A percentile compares a stretch with the other conserved stretches of the same genome.
phyloP scores from a whole-genome alignment of 768 basidiomycete species.

The Leccinellum rugosiceps region DNA sequence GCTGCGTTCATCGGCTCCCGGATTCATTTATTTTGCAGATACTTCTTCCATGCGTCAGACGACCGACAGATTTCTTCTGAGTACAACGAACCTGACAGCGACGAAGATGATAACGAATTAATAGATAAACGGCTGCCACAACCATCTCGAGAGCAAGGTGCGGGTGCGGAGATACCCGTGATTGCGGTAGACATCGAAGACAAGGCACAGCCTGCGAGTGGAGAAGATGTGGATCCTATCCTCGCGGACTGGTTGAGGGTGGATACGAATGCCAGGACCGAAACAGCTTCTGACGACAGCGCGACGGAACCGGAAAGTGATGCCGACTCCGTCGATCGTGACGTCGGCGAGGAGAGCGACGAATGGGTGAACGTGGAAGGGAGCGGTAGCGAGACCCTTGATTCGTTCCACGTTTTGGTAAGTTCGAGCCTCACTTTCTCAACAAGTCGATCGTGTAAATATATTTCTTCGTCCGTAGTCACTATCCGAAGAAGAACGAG shows the following conservation, averaged over 20 bases:
- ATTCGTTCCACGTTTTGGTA: slow-evolving; percentile 15
- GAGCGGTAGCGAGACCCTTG: slow-evolving; percentile 22
- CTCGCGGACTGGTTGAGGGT: slow-evolving; percentile 63
- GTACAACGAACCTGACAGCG: slow-evolving; percentile 43
- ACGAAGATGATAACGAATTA: slow-evolving; percentile 27
- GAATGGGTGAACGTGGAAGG: slow-evolving; percentile 37
- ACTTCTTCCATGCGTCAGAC: slow-evolving; percentile 73
- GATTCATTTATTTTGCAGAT: slow-evolving; percentile 39
- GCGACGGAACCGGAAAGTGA: slow-evolving; percentile 61
- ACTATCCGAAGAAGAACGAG: slow-evolving; percentile 5
- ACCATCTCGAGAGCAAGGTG: slow-evolving; percentile 19
- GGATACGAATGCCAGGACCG: slow-evolving; percentile 29
- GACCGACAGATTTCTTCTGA: slow-evolving; percentile 48
- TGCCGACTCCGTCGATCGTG: slow-evolving; percentile 66
- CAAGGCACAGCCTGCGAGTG: slow-evolving; percentile 18
- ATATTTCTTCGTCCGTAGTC: slow-evolving; percentile 5
- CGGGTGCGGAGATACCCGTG: neutral
- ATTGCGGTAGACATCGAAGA: slow-evolving; percentile 4
- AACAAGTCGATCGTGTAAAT: neutral
- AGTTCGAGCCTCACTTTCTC: neutral
- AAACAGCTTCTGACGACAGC: slow-evolving; percentile 23
- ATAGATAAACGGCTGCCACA: slow-evolving; percentile 3
- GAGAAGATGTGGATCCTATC: slow-evolving; percentile 40
- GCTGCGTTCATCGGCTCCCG: neutral
- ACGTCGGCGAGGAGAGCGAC: slow-evolving; percentile 38